Conservation (phyloP, 208 protist genomes). For the Sergeia podlipaevii region DNA sequence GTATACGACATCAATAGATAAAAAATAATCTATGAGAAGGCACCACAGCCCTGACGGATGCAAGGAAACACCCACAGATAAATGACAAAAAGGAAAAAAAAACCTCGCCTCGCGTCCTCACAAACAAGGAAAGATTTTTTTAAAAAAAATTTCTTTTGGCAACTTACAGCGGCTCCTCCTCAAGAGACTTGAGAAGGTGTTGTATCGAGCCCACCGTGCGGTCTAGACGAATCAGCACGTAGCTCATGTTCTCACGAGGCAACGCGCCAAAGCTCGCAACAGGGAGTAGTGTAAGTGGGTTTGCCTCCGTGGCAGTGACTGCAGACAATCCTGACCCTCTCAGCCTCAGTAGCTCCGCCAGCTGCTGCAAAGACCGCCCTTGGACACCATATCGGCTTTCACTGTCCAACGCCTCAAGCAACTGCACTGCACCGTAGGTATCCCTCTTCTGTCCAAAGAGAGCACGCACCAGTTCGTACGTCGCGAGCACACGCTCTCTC, state of each 20-base stretch:
- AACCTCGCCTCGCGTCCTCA: too few species aligned
- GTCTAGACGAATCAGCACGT: conserved; percentile 28
- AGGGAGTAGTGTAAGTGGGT: conserved; percentile 12
- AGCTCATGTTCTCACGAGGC: conserved; percentile 21
- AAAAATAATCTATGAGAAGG: too few species aligned
- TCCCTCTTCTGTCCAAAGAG: conserved; percentile 37
- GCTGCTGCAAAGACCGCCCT: conserved; percentile 29
- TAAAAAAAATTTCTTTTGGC: too few species aligned
- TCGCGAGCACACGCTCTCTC: conserved; percentile 54
- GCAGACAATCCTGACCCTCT: conserved; percentile 29
- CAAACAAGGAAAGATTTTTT: too few species aligned
- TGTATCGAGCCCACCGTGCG: conserved; percentile 21
- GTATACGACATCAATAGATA: too few species aligned
- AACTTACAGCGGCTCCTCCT: too few species aligned
- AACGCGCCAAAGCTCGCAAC: conserved; percentile 4
- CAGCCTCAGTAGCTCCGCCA: conserved; percentile 39
- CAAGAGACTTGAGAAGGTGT: not conserved
- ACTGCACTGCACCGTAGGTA: conserved; percentile 21
- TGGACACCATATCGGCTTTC: conserved; percentile 64
- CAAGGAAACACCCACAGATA: too few species aligned
- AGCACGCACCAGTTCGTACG: conserved; percentile 69
- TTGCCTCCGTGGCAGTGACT: conserved; percentile 19
- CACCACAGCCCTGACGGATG: too few species aligned
- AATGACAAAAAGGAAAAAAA: too few species aligned
- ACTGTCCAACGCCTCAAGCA: conserved; percentile 38